Evolutionary conservation across 495 filamentous ascomycete genomes (phyloP).

Genomic region (Hypomontagnella monticulosa): DNA sequence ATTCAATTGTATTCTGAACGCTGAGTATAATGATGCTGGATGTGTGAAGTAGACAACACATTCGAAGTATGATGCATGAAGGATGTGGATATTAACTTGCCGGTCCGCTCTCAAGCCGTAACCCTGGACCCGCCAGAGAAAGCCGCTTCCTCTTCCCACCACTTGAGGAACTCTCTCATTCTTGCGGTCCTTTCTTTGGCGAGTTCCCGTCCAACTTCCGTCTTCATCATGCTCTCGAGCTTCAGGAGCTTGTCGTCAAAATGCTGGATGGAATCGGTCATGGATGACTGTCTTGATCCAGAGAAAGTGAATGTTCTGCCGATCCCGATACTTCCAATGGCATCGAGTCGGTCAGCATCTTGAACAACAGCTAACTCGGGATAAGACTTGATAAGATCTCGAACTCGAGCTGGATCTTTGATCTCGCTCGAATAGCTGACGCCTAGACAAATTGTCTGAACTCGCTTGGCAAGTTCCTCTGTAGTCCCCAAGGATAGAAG

Average conservation of each 20-base stretch:
- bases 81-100: neutral
- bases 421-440: constrained; percentile 83
- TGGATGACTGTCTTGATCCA: constrained; percentile 64
- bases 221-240: constrained; percentile 87
- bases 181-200: constrained; percentile 71
- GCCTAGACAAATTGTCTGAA: constrained; percentile 74
- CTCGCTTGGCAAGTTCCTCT: constrained; percentile 63
- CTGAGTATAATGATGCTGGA: neutral
- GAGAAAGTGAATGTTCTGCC: constrained; percentile 81
- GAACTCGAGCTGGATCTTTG: constrained; percentile 64
- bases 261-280: constrained; percentile 75
- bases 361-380: constrained; percentile 87
- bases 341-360: constrained; percentile 90
- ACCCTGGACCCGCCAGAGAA: constrained; percentile 20
- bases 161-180: constrained; percentile 68
- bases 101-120: neutral
- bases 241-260: constrained; percentile 81
- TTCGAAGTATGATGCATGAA: neutral
- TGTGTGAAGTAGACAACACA: neutral
- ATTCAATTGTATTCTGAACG: neutral
- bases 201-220: constrained; percentile 71
- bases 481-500: constrained; percentile 67
- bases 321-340: constrained; percentile 85
- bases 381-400: constrained; percentile 61
- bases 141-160: constrained; percentile 75